Conservation (phyloP, 495 filamentous ascomycete genomes). For the Penicillium odoratum region DNA sequence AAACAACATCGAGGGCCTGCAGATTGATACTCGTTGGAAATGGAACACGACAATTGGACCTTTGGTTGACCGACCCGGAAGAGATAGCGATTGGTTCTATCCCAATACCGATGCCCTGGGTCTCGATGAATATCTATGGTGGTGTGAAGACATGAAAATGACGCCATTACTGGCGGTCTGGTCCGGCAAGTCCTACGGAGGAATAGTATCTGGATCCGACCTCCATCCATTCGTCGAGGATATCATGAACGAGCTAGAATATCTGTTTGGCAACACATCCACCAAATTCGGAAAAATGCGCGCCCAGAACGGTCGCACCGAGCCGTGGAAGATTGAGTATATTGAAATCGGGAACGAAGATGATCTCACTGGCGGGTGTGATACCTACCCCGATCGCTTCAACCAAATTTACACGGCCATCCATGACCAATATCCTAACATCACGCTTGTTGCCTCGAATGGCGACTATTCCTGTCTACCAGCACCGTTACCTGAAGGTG, state of each 20-base stretch:
- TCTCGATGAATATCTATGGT: constrained; percentile 62
- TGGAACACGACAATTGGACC: constrained; percentile 71
- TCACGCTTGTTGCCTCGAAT: constrained; percentile 44
- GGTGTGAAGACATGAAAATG: constrained; percentile 63
- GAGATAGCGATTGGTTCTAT: constrained; percentile 61
- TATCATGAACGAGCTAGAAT: constrained; percentile 63
- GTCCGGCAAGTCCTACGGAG: constrained; percentile 60
- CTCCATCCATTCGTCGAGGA: constrained; percentile 49
- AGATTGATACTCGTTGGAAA: constrained; percentile 53
- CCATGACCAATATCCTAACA: constrained; percentile 44
- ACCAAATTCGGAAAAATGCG: constrained; percentile 44
- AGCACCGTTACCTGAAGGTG: constrained; percentile 27
- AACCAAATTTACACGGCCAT: constrained; percentile 46
- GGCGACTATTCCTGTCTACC: constrained; percentile 35
- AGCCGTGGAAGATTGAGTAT: constrained; percentile 49
- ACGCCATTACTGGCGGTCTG: constrained; percentile 59
- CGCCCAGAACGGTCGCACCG: constrained; percentile 41
- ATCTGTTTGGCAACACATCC: constrained; percentile 28
- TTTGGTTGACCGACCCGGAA: constrained; percentile 60
- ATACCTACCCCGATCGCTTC: constrained; percentile 47
- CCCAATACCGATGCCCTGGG: constrained; percentile 63
- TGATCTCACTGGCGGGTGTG: constrained; percentile 42
- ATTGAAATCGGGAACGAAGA: constrained; percentile 61
- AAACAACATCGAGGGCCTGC: constrained; percentile 55
- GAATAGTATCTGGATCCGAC: constrained; percentile 36